Evolutionary conservation across 2,329 filamentous ascomycete genomes (phyloP).

Genomic region (Diaporthe sp.): DNA sequence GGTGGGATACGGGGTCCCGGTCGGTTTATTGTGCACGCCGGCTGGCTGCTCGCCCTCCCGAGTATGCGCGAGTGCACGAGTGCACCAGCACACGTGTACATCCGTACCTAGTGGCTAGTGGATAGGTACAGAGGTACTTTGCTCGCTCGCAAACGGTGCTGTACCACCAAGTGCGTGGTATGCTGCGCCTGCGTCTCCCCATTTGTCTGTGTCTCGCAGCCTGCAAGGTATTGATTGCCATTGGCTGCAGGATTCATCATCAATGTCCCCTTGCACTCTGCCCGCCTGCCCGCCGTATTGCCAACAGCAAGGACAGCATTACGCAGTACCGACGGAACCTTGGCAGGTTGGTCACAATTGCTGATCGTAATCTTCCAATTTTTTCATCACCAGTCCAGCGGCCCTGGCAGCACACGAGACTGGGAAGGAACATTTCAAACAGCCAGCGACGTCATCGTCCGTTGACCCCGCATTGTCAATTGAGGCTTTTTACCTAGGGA

Average conservation of each 20-base stretch:
- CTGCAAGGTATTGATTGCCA: background rate
- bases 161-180: background rate
- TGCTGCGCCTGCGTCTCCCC: background rate
- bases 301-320: background rate
- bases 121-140: background rate
- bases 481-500: constrained; percentile 7
- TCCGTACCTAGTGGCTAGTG: background rate
- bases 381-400: background rate
- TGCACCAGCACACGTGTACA: constrained; percentile 1
- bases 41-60: background rate
- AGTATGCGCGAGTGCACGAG: constrained; percentile 17
- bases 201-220: background rate
- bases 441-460: background rate
- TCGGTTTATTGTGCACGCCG: too few relatives aligned
- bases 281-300: background rate
- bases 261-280: background rate
- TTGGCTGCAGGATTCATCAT: background rate
- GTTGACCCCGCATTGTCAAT: constrained; percentile 20
- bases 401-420: background rate
- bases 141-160: background rate
- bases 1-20: too few relatives aligned
- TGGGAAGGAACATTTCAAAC: background rate
- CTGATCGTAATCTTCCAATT: constrained; percentile 19
- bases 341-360: constrained; percentile 22
- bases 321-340: background rate